These are phyloP conservation scores for Phaeosphaeria sp. DNA, from an alignment of 2,329 filamentous ascomycete species.

Conservation along the genomic window DNA sequence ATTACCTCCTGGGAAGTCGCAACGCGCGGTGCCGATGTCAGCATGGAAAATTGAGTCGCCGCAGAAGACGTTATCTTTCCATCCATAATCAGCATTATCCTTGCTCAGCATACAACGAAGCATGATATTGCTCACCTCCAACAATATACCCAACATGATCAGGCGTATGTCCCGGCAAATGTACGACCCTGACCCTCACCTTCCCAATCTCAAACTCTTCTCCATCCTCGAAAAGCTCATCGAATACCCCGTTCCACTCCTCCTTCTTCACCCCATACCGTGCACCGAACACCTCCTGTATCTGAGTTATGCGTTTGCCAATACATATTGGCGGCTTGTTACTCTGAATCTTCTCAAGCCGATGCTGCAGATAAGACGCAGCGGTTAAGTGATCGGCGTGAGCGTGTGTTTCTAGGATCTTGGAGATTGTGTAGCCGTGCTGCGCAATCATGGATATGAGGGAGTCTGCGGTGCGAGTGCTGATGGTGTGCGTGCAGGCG, in stretches of 20 bases:
- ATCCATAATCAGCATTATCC: slow-evolving; percentile 1
- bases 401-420: slow-evolving; percentile 68
- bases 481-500: slow-evolving; percentile 51
- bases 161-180: slow-evolving; percentile 67
- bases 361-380: slow-evolving; percentile 62
- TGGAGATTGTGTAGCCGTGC: slow-evolving; percentile 56
- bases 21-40: slow-evolving; percentile 43
- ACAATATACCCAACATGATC: slow-evolving; percentile 67
- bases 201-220: slow-evolving; percentile 60
- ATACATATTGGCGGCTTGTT: slow-evolving; percentile 59
- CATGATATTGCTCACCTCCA: slow-evolving; percentile 50
- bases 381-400: slow-evolving; percentile 69
- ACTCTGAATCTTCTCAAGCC: slow-evolving; percentile 43
- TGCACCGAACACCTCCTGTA: slow-evolving; percentile 59
- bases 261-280: slow-evolving; percentile 55
- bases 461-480: slow-evolving; percentile 60
- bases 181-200: slow-evolving; percentile 55
- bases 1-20: slow-evolving; percentile 46
- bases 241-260: slow-evolving; percentile 59
- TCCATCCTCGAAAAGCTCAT: slow-evolving; percentile 61
- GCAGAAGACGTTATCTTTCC: slow-evolving; percentile 40
- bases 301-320: slow-evolving; percentile 59
- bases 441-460: slow-evolving; percentile 55
- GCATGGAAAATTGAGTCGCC: slow-evolving; percentile 47
- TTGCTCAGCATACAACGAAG: too few relatives aligned